phyloP scores from a whole-genome alignment of 2,329 filamentous ascomycete species.

The Fusarium redolens region DNA sequence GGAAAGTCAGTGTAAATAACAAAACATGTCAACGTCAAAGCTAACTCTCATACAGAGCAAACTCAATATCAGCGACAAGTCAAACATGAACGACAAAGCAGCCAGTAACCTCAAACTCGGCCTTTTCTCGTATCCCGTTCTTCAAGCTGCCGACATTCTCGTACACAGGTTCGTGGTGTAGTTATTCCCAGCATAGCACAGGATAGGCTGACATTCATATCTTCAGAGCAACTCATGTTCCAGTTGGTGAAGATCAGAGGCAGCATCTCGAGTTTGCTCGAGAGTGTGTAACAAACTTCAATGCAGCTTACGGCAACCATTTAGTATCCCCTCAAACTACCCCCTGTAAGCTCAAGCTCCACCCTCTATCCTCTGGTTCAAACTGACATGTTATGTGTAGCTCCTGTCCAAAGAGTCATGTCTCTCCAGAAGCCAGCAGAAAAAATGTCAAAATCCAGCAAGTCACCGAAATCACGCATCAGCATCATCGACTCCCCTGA shows the following conservation, averaged over 20 bases:
- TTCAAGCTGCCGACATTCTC: conserved; percentile 94
- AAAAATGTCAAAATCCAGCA: conserved; percentile 96
- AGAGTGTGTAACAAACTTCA: conserved; percentile 88
- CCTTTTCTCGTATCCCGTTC: conserved; percentile 93
- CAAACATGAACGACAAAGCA: conserved; percentile 67
- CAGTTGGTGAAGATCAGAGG: conserved; percentile 93
- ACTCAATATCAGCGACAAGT: conserved; percentile 70
- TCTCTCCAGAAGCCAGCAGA: conserved; percentile 79
- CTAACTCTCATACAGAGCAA: conserved; percentile 69
- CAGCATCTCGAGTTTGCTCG: conserved; percentile 96
- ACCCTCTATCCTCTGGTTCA: not conserved
- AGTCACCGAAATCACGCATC: conserved; percentile 79
- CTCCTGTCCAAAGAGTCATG: conserved; percentile 89
- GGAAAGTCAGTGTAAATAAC: conserved; percentile 74
- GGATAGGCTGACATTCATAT: not conserved
- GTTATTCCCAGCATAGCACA: not conserved
- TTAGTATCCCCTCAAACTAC: conserved; percentile 76
- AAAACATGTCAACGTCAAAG: not conserved
- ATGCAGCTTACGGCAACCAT: conserved; percentile 74
- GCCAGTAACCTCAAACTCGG: conserved; percentile 80
- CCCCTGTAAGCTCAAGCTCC: conserved; percentile 64
- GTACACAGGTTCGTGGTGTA: conserved; percentile 72
- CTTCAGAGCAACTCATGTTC: conserved; percentile 85
- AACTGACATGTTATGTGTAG: conserved; percentile 52
- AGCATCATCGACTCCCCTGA: conserved; percentile 78